Evolutionary conservation across 768 basidiomycete species (phyloP), one percentile per base, ranked within the genome.

Genomic region (Plicaturopsis crispa): DNA sequence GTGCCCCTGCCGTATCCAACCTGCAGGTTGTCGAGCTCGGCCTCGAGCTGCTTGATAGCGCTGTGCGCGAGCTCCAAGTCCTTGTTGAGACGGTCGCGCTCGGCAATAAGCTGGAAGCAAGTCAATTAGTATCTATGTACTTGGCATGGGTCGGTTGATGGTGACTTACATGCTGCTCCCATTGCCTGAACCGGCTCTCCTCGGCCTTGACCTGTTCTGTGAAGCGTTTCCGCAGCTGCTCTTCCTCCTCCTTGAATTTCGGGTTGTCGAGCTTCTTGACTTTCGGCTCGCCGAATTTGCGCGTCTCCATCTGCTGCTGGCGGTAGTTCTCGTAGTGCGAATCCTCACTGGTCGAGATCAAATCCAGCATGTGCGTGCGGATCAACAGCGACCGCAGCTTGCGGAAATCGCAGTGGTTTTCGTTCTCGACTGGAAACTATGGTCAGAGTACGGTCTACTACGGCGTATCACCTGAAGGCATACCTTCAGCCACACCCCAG

Each of bases 171-270:
- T 96, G 91, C 66, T 94, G 90, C 60, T 98, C 96, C 96, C 96
- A 99, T 51, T 97, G 92, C 60, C 96, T 80, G 75, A 99, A 99
- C 44, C 96, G 74, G 10, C 87, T 75, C 58, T 99, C 96, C 69
- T 99, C 96, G 41, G 89, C 73, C 72, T 99, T 99, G 75, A 99
- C 96, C 69, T 99, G 96, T 64, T 99, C 96, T 21, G 96, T 99
- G 66, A 99, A 99, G 45, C 92, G 80, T 73, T 93, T 97, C 55
- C 94, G 75, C 45, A 98, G 78, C 42, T 81, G 73, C 63, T 99
- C 96, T 61, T 99, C 94, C 67, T 99, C 96, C 61, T 98, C 96
- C 71, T 93, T 93, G 81, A 94, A 99, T 65, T 98, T 98, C 51
- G 96, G 94, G 63, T 98, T 99, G 67, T 99, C 93, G 49, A 89